phyloP scores from a whole-genome alignment of 2,329 filamentous ascomycete species.

The Akanthomyces muscarius region DNA sequence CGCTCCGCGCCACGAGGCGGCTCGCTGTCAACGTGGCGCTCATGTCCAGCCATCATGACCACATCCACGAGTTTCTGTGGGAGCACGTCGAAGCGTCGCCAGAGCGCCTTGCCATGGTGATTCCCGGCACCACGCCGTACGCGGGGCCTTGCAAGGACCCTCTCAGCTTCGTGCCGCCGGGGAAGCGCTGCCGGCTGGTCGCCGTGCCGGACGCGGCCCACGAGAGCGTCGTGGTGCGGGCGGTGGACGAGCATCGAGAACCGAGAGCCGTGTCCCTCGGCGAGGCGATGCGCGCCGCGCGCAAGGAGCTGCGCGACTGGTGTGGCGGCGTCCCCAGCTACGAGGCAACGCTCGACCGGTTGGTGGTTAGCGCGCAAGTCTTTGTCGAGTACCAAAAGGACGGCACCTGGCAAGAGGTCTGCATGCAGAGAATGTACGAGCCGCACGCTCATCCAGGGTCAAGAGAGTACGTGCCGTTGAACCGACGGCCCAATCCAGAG shows the following conservation, averaged over 20 bases:
- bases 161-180: not conserved
- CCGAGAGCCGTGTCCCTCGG: too few species aligned
- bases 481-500: not conserved
- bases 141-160: not conserved
- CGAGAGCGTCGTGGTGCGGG: not conserved
- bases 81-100: not conserved
- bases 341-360: not conserved
- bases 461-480: not conserved
- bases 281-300: too few species aligned
- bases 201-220: not conserved
- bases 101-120: not conserved
- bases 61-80: too few species aligned
- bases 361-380: not conserved
- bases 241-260: too few species aligned
- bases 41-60: too few species aligned
- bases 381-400: slow-evolving; percentile 6
- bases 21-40: too few species aligned
- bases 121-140: not conserved
- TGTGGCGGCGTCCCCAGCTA: too few species aligned
- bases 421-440: not conserved
- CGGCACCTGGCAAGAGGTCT: slow-evolving; percentile 2
- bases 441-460: not conserved
- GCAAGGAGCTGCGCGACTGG: too few species aligned
- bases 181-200: not conserved
- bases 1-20: too few species aligned